Evolutionary conservation across 1,139 yeast genomes (phyloP).

Genomic region (Suhomyces wounanorum): DNA sequence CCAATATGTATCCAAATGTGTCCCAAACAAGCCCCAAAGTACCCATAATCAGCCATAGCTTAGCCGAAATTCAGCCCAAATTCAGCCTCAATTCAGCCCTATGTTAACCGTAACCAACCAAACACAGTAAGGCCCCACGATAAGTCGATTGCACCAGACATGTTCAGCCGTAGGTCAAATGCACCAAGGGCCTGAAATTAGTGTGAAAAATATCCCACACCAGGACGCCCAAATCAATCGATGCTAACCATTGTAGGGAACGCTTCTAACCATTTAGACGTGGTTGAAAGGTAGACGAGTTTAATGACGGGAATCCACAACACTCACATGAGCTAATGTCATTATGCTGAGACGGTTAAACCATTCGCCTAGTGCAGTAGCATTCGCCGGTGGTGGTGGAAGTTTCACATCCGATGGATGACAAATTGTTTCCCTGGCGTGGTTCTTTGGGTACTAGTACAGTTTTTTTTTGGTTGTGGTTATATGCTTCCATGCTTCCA

Average conservation of each 20-base stretch:
- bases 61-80: background rate
- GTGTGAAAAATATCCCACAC: background rate
- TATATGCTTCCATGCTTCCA: no score
- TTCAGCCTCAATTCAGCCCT: background rate
- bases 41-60: background rate
- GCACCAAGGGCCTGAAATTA: background rate
- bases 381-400: background rate
- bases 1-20: background rate
- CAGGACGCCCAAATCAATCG: background rate
- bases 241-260: background rate
- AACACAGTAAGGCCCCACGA: background rate
- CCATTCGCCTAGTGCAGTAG: background rate
- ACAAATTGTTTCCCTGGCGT: background rate
- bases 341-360: background rate
- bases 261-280: background rate
- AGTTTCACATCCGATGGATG: background rate
- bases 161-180: background rate
- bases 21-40: background rate
- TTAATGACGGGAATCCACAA: background rate
- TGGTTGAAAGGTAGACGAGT: background rate
- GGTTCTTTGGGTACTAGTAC: background rate
- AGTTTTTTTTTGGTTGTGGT: background rate
- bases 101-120: background rate
- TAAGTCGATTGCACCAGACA: background rate
- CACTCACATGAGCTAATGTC: background rate